Percentiles rank a stretch among this genome's conserved stretches.
Evolutionary conservation across 139 green algal genomes (phyloP).

Genomic region (Nannochloris sp.): DNA sequence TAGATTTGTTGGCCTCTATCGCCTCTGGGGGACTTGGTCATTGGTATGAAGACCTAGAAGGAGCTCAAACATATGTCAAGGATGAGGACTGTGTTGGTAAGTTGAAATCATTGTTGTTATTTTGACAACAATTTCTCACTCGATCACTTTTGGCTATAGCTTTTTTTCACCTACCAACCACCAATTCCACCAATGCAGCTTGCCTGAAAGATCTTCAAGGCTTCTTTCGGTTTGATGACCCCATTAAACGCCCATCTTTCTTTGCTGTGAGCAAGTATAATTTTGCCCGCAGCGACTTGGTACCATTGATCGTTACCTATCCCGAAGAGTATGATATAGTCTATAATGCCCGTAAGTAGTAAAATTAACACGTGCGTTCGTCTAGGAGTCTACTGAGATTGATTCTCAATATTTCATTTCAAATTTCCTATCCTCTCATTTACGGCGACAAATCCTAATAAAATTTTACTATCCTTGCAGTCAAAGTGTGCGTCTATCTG

Average conservation of each 20-base stretch:
- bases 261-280: slow-evolving; percentile 63
- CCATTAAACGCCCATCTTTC: slow-evolving; percentile 62
- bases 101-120: neutral
- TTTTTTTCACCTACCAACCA: neutral
- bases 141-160: neutral
- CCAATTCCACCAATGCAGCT: slow-evolving; percentile 45
- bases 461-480: slow-evolving; percentile 36
- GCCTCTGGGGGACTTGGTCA: slow-evolving; percentile 53
- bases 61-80: slow-evolving; percentile 45
- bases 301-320: slow-evolving; percentile 77
- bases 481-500: slow-evolving; percentile 88
- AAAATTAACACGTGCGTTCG: no score
- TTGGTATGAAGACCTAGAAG: slow-evolving; percentile 26
- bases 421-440: no score
- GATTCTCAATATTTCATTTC: no score
- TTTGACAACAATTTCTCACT: neutral
- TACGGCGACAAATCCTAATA: no score
- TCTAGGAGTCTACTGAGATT: no score
- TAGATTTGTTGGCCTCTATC: slow-evolving; percentile 73
- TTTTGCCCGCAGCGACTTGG: slow-evolving; percentile 57
- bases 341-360: slow-evolving; percentile 66
- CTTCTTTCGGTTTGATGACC: slow-evolving; percentile 81
- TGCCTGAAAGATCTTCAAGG: slow-evolving; percentile 84
- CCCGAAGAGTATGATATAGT: slow-evolving; percentile 65
- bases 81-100: slow-evolving; percentile 68